Percentiles rank a stretch among this genome's conserved stretches.
These are phyloP conservation scores for Cladosporium sp. DNA, from an alignment of 2,329 filamentous ascomycete genomes.

Conservation along the genomic window DNA sequence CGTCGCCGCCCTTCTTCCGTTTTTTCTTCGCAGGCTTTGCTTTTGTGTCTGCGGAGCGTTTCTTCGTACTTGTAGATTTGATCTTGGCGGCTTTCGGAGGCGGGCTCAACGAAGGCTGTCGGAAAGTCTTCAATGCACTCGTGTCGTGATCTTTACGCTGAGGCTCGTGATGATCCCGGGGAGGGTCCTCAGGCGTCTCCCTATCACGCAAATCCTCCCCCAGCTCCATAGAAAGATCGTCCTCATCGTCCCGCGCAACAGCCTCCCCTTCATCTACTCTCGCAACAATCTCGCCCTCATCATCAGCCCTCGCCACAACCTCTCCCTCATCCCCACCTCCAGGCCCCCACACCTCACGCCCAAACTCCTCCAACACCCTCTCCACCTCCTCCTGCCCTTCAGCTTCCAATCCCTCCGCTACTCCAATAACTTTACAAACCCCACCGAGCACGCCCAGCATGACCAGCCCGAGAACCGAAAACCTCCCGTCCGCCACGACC, in stretches of 20 bases:
- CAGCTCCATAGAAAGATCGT: neutral
- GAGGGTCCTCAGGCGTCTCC: neutral
- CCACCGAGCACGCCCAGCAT: slow-evolving; percentile 38
- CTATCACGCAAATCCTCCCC: neutral
- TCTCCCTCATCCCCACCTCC: slow-evolving; percentile 28
- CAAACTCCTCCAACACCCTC: slow-evolving; percentile 38
- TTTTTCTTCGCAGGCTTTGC: slow-evolving; percentile 47
- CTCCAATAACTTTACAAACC: slow-evolving; percentile 35
- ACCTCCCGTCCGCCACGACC: slow-evolving; percentile 39
- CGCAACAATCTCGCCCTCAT: neutral
- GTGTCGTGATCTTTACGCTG: neutral
- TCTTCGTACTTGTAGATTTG: slow-evolving; percentile 7
- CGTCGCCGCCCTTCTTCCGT: slow-evolving; percentile 54
- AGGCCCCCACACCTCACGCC: slow-evolving; percentile 32
- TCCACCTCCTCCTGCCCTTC: slow-evolving; percentile 37
- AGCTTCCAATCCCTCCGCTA: slow-evolving; percentile 37
- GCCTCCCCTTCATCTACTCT: slow-evolving; percentile 20
- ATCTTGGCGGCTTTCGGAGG: neutral
- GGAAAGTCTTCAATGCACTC: neutral
- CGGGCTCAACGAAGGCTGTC: neutral
- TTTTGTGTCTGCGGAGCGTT: slow-evolving; percentile 9
- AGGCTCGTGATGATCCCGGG: neutral
- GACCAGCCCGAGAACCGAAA: slow-evolving; percentile 40
- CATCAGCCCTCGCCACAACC: neutral
- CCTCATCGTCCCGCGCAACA: slow-evolving; percentile 24